Conservation (phyloP, 768 basidiomycete species). For the Boletus subcaerulescens region DNA sequence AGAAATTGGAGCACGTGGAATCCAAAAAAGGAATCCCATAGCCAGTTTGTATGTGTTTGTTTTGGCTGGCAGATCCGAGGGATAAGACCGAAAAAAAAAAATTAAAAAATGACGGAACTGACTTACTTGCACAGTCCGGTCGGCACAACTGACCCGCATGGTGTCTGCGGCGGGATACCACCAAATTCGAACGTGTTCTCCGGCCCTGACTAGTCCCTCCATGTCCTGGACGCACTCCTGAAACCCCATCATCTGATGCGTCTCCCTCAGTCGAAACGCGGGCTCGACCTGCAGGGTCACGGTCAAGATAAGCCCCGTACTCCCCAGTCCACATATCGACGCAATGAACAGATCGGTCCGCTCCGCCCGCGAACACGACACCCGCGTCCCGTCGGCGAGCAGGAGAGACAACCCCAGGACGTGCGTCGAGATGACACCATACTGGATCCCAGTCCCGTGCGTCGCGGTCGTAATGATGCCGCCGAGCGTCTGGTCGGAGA, state of each 20-base stretch:
- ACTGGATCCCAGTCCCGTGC: conserved; percentile 84
- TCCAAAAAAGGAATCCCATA: conserved; percentile 69
- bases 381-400: conserved; percentile 69
- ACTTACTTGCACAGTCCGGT: conserved; percentile 76
- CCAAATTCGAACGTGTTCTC: conserved; percentile 91
- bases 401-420: conserved; percentile 75
- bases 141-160: conserved; percentile 68
- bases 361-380: conserved; percentile 62
- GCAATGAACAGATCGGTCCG: conserved; percentile 80
- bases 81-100: neutral
- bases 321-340: conserved; percentile 86
- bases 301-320: conserved; percentile 82
- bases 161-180: conserved; percentile 85
- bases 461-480: conserved; percentile 93
- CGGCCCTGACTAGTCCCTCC: conserved; percentile 54
- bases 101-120: conserved; percentile 4
- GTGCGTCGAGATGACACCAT: conserved; percentile 77
- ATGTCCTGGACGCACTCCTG: conserved; percentile 56
- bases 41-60: conserved; percentile 54
- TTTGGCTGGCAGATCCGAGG: conserved; percentile 41
- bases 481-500: conserved; percentile 93
- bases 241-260: conserved; percentile 59
- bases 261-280: conserved; percentile 78
- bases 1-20: conserved; percentile 82
- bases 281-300: conserved; percentile 77